Evolutionary conservation across 768 basidiomycete species (phyloP), one percentile per base, ranked within the genome.

Genomic region (Scleroderma bovista): DNA sequence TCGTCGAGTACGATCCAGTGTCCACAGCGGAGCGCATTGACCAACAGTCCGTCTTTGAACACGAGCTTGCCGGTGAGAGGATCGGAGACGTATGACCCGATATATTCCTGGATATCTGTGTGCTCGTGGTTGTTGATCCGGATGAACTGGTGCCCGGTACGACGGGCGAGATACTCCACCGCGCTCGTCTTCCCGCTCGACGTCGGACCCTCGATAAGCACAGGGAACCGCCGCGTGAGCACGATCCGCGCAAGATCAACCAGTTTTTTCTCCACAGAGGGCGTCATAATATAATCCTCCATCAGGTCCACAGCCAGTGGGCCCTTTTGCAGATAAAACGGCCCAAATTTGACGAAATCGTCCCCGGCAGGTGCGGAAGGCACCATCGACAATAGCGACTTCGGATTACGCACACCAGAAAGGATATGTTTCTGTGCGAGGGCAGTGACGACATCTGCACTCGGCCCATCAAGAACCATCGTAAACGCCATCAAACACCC

Each of bases 121-220:
- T 98, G 96, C 55, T 99, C 96, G 70, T 99, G 96, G 60, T 99
- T 99, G 72, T 99, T 99, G 76, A 99, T 97, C 36, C 96, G 89
- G 26, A 99, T 84, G 67, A 97, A 98, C 32, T 79, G 83, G 72
- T 99, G 96, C 0, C 96, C 95, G 0, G 93, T 96, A 48, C 88
- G 78, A 53, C 81, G 81, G 6, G 96, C 95, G 24, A 99, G 79
- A 66, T 94, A 98, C 69, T 97, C 94, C 40, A 99, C 83, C 1
- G 95, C 90, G 58, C 91, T 93, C 2, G 96, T 99, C 74, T 99
- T 99, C 34, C 96, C 96, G 50, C 86, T 88, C 1, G 96, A 98
- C 0, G 96, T 99, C 0, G 95, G 96, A 2, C 96, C 96, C 71
- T 99, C 95, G 49, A 99, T 95, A 10, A 99, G 76, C 15, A 99